Evolutionary conservation across 345 rosid genomes (phyloP).

Genomic region (Microcos paniculata): DNA sequence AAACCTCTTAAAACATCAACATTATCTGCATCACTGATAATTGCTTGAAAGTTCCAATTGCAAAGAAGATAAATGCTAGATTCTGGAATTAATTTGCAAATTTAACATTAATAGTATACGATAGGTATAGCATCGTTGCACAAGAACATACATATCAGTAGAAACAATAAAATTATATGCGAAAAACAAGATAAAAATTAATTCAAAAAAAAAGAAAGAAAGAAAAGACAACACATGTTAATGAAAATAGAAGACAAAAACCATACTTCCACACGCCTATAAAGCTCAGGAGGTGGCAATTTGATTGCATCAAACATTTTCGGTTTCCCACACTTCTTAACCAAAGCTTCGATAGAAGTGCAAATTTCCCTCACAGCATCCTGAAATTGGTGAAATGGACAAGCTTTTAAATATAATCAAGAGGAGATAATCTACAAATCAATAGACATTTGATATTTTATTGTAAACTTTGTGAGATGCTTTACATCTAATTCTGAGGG

Average conservation of each 20-base stretch:
- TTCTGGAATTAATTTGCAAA: not conserved
- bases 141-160: conserved; percentile 1
- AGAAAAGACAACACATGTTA: not conserved
- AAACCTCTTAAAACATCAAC: conserved; percentile 1
- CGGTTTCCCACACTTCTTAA: conserved; percentile 75
- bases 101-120: not conserved
- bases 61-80: not conserved
- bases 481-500: not conserved
- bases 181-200: not conserved
- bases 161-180: not conserved
- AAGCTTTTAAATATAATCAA: conserved; percentile 13
- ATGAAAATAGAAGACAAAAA: conserved; percentile 17
- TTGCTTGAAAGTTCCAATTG: not conserved
- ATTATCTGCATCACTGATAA: not conserved
- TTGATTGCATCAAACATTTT: conserved; percentile 90
- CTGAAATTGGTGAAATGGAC: conserved; percentile 43
- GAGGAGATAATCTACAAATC: conserved; percentile 20
- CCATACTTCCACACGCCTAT: conserved; percentile 82
- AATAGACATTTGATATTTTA: not conserved
- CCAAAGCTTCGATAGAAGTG: conserved; percentile 70
- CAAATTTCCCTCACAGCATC: conserved; percentile 86
- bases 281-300: conserved; percentile 84
- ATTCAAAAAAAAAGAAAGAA: not conserved
- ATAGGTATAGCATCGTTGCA: not conserved
- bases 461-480: not conserved